Percentiles rank a stretch among this genome's conserved stretches.
Conservation (phyloP, 1,139 yeast genomes). For the Sugiyamaella grinbergsii region DNA sequence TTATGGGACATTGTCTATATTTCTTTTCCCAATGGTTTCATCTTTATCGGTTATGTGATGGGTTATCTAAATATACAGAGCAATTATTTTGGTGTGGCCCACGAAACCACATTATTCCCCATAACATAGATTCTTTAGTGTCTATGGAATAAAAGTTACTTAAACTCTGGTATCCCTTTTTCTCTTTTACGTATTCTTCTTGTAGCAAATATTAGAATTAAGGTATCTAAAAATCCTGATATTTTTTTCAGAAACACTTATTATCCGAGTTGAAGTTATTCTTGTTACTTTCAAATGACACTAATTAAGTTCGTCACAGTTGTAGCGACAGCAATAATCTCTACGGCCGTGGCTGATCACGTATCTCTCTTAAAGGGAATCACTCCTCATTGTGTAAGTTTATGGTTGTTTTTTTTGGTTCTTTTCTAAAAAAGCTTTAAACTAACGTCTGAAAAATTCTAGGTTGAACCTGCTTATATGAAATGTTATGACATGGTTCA, state of each 20-base stretch:
- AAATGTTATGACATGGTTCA: conserved; percentile 30
- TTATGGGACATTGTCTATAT: not conserved
- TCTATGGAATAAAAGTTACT: conserved; percentile 7
- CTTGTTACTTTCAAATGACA: conserved; percentile 6
- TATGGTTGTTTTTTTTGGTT: no score
- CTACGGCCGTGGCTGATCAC: conserved; percentile 11
- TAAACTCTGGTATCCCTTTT: conserved; percentile 13
- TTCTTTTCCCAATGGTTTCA: not conserved
- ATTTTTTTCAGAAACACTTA: no score
- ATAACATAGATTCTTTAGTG: not conserved
- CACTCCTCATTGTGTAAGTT: conserved; percentile 23
- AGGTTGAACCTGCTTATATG: conserved; percentile 26
- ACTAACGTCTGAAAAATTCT: not conserved
- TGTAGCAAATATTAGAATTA: not conserved
- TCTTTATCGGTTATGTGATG: not conserved
- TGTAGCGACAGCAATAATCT: conserved; percentile 2
- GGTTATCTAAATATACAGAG: not conserved
- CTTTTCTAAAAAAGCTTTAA: conserved; percentile 3
- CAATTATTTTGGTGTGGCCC: not conserved
- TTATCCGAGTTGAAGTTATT: no score
- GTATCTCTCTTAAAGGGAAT: conserved; percentile 18
- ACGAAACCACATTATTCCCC: not conserved
- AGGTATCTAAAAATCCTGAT: not conserved
- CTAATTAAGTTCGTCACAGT: conserved; percentile 5
- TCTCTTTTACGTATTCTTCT: not conserved